Base-by-base conservation (phyloP, 2,329 filamentous ascomycete genomes). In the Helotiales sp. region DNA sequence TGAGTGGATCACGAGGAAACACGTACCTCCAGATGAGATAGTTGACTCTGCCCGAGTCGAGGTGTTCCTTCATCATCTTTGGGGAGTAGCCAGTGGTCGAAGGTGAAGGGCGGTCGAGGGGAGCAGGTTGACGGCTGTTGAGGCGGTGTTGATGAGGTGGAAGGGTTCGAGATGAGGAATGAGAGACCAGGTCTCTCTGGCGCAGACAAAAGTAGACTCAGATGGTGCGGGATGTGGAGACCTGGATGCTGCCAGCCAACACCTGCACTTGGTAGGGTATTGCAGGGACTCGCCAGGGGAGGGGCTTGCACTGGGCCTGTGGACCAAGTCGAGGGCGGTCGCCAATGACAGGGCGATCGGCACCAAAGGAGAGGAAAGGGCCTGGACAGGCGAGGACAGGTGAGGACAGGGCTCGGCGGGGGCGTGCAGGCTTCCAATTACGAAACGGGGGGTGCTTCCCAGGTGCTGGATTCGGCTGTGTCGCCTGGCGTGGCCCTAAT, bases 21-120 rank as follows among this genome's bases (percentile, higher is more conserved):
- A 71, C 84, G 74, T 79, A 88, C 85, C 83, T 86, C 85, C 85
- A 88, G 72, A 88, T 80, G 73, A 88, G 80, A 79, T 84, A 87
- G 78, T 87, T 88, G 79, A 87, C 77, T 78, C 82, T 80, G 74
- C 87, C 80, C 65, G 83, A 86, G 79, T 86, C 81, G 69, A 88
- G 78, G 31, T 59, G 56, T 64, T 73, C 71, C 63, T 72, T 72
- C 17, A 68, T 59, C 69, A 72, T 71, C 42, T 59, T 65, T 60
- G 56, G 52, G 63, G 47, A 54, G 29, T 51, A 54, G 50, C 55
- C 51, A 55, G 36, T 13, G 25, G 53, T n/a, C 25, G 49, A 22
- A 47, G 34, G 56, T 57, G 42, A 47, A 17, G 36, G 34, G n/a
- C 40, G 25, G 36, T 10, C 4, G 24, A 22, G 24, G 25, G 15